Evolutionary conservation across 2,329 filamentous ascomycete genomes (phyloP), one percentile per base, ranked within the genome.

Genomic region (Chaetomium sp.): DNA sequence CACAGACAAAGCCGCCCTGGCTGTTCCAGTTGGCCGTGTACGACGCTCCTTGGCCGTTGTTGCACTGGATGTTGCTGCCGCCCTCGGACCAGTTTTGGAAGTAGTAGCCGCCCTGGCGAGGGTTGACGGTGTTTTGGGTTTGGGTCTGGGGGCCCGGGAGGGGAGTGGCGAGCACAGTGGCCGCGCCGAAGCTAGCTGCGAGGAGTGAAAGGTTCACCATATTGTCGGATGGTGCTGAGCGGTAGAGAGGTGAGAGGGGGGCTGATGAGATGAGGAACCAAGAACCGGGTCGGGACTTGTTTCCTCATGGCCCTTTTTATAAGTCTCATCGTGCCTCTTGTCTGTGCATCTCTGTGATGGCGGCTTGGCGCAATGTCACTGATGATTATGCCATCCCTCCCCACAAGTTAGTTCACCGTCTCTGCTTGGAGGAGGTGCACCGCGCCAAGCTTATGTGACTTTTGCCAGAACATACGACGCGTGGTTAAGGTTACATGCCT

Each of bases 1-100:
- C 81, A 59, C 73, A 79, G 14, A 82, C 79, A 47, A 82, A 80
- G 64, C 81, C 79, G 40, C 78, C 78, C 40, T 63, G 66, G 59
- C 72, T 71, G 48, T 63, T 69, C 77, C 76, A 79, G 44, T 62
- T 68, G 0, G 74, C 72, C 3, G 63, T 69, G 67, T 78, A 79
- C 32, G 66, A 63, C 3, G 74, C 74, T 2, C 66, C 68, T 9
- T 58, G 58, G 14, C 72, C 71, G 56, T 78, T 76, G 51, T 59
- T 70, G 62, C 75, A 78, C 38, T 61, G 67, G 45, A 73, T 71
- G 47, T 67, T 68, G 49, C 70, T 71, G 42, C 67, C 68, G 1
- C 73, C 72, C 51, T 76, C 72, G 45, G 71, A 73, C 72, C 72
- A 75, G 65, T 70, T 74, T 7, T 68, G 71, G 52, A 73, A 76